Conservation (phyloP, 805 yeast species). For the Schizosaccharomyces pombe region DNA sequence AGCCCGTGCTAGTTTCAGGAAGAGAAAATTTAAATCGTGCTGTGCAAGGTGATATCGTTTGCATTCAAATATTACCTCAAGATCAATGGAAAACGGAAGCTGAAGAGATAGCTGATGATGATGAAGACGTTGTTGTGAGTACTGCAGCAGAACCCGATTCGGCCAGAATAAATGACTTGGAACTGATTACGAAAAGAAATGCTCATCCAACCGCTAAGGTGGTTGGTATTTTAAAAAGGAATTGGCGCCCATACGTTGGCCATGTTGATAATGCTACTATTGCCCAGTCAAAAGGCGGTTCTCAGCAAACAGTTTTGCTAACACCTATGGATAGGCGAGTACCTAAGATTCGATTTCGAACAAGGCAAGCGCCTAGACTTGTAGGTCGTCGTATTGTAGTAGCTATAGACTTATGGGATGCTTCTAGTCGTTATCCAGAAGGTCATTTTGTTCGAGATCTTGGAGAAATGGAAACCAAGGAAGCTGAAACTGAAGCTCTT, state of each 20-base stretch:
- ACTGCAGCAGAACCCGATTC: conserved; percentile 24
- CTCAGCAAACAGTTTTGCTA: conserved; percentile 37
- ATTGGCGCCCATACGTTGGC: conserved; percentile 93
- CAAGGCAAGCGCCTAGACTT: conserved; percentile 63
- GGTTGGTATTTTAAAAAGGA: conserved; percentile 68
- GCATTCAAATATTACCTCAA: conserved; percentile 70
- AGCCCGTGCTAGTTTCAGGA: conserved; percentile 64
- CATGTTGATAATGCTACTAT: conserved; percentile 65
- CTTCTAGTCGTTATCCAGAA: conserved; percentile 60
- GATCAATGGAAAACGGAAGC: conserved; percentile 76
- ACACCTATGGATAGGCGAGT: conserved; percentile 69
- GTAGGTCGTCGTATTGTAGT: conserved; percentile 79
- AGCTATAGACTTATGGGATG: conserved; percentile 83
- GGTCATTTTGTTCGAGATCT: conserved; percentile 83
- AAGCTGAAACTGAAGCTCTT: conserved; percentile 90
- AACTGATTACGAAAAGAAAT: not conserved
- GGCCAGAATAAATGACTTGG: conserved; percentile 23
- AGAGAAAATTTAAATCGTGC: conserved; percentile 70
- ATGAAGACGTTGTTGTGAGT: conserved; percentile 34
- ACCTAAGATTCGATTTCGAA: conserved; percentile 67
- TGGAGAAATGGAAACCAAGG: conserved; percentile 75
- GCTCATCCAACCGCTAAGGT: conserved; percentile 83
- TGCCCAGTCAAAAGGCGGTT: conserved; percentile 30
- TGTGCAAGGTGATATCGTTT: conserved; percentile 77
- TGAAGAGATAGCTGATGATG: conserved; percentile 33